Evolutionary conservation across 2,329 filamentous ascomycete species (phyloP).

Genomic region (Neospermospora avenae): DNA sequence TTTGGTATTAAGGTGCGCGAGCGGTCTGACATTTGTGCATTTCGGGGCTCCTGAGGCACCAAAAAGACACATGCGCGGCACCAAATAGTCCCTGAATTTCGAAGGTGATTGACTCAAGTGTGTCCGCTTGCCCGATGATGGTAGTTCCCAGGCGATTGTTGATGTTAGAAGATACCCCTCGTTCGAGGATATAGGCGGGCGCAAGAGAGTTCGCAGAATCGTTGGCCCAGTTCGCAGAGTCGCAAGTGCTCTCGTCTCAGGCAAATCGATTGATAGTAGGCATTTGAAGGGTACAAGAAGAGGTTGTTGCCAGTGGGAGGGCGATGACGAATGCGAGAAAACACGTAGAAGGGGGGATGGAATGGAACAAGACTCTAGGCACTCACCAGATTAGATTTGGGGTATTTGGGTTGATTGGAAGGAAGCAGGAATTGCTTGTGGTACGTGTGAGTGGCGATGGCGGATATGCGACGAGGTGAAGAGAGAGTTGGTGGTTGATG

Average conservation of each 20-base stretch:
- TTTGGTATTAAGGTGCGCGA: conserved; percentile 1
- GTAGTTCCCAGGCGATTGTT: conserved; percentile 3
- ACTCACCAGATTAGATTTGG: conserved; percentile 28
- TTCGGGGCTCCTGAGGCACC: conserved; percentile 5
- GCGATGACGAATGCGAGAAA: conserved; percentile 11
- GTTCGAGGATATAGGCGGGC: conserved; percentile 27
- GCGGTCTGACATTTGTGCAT: conserved; percentile 8
- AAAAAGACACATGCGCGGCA: not conserved
- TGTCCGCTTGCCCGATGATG: not conserved
- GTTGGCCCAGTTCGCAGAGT: not conserved
- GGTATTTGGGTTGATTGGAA: conserved; percentile 11
- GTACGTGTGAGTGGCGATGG: conserved; percentile 5
- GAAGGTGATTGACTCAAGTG: not conserved
- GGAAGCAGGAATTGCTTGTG: conserved; percentile 9
- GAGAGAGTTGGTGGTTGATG: conserved; percentile 15
- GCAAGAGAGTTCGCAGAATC: conserved; percentile 12
- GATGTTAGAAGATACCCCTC: conserved; percentile 29
- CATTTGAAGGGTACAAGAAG: not conserved
- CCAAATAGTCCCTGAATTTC: not conserved
- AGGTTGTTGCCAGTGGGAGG: not conserved
- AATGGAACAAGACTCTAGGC: conserved; percentile 28
- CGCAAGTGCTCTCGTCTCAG: not conserved
- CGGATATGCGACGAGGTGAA: conserved; percentile 22
- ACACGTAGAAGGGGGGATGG: conserved; percentile 27
- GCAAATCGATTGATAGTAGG: not conserved